Evolutionary conservation across 2,329 filamentous ascomycete genomes (phyloP).

Genomic region (Diaporthe eres): DNA sequence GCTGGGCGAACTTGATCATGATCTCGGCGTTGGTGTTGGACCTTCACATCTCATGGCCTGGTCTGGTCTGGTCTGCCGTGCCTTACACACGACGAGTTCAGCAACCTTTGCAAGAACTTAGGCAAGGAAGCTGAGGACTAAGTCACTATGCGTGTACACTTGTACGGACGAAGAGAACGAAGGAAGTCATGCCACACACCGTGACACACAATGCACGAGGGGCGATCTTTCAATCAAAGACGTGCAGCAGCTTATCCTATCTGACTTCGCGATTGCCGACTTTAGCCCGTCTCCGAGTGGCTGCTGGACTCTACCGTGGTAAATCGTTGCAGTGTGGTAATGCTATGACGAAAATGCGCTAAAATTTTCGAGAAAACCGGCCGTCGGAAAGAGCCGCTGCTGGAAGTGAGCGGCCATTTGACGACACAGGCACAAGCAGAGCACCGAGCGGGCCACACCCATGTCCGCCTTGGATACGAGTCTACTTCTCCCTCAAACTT

Average conservation of each 20-base stretch:
- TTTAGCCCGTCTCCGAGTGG: slow-evolving; percentile 31
- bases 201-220: background rate
- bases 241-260: background rate
- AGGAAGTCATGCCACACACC: background rate
- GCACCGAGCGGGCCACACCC: slow-evolving; percentile 18
- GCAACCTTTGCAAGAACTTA: background rate
- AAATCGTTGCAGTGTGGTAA: background rate
- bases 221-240: slow-evolving; percentile 13
- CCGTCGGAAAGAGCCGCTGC: slow-evolving; percentile 43
- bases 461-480: slow-evolving; percentile 6
- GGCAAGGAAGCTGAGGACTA: background rate
- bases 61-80: background rate
- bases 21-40: slow-evolving; percentile 2
- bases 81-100: background rate
- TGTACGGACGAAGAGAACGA: background rate
- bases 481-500: slow-evolving; percentile 28
- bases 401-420: background rate
- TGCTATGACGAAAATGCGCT: slow-evolving; percentile 35
- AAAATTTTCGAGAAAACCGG: slow-evolving; percentile 40
- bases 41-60: slow-evolving; percentile 23
- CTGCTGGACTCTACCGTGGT: background rate
- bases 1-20: slow-evolving; percentile 56
- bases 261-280: slow-evolving; percentile 26
- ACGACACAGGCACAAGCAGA: slow-evolving; percentile 26
- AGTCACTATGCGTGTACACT: background rate